These are phyloP conservation scores for Exophiala phaeomuriformis DNA, from an alignment of 2,329 filamentous ascomycete genomes.

Conservation along the genomic window DNA sequence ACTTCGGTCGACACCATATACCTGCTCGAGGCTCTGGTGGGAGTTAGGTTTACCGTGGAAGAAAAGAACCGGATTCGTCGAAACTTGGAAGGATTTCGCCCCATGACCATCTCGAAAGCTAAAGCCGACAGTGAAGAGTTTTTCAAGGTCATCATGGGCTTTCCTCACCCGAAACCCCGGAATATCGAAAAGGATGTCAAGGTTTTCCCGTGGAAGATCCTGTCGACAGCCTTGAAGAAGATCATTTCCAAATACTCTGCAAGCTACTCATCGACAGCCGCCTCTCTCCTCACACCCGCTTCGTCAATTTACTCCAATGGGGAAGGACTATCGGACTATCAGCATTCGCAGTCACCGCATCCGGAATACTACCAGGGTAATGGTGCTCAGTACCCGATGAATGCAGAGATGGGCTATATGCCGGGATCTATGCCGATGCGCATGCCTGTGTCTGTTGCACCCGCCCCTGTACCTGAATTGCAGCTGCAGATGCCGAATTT, in stretches of 20 bases:
- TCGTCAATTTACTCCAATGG: slow-evolving; percentile 36
- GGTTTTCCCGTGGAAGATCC: slow-evolving; percentile 92
- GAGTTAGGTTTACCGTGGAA: slow-evolving; percentile 81
- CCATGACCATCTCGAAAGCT: slow-evolving; percentile 85
- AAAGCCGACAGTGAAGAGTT: slow-evolving; percentile 92
- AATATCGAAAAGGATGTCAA: slow-evolving; percentile 99
- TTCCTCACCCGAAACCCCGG: slow-evolving; percentile 86
- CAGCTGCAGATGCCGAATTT: slow-evolving; percentile 24
- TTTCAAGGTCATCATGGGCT: slow-evolving; percentile 98
- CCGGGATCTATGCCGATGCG: slow-evolving; percentile 8
- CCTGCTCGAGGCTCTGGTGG: slow-evolving; percentile 85
- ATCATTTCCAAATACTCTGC: slow-evolving; percentile 94
- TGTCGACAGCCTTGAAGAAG: slow-evolving; percentile 83
- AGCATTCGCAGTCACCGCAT: slow-evolving; percentile 42
- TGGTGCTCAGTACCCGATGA: slow-evolving; percentile 6
- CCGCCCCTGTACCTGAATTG: slow-evolving; percentile 19
- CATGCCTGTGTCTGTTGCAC: slow-evolving; percentile 15
- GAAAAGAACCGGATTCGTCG: slow-evolving; percentile 97
- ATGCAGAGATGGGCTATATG: slow-evolving; percentile 15
- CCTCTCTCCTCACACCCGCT: slow-evolving; percentile 36
- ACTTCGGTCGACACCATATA: slow-evolving; percentile 96
- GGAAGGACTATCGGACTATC: slow-evolving; percentile 42
- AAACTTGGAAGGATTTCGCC: slow-evolving; percentile 90
- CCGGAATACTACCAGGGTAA: slow-evolving; percentile 30
- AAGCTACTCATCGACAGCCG: slow-evolving; percentile 60